phyloP scores from a whole-genome alignment of 2,329 filamentous ascomycete species.

The Pseudovirgaria hyperparasitica region DNA sequence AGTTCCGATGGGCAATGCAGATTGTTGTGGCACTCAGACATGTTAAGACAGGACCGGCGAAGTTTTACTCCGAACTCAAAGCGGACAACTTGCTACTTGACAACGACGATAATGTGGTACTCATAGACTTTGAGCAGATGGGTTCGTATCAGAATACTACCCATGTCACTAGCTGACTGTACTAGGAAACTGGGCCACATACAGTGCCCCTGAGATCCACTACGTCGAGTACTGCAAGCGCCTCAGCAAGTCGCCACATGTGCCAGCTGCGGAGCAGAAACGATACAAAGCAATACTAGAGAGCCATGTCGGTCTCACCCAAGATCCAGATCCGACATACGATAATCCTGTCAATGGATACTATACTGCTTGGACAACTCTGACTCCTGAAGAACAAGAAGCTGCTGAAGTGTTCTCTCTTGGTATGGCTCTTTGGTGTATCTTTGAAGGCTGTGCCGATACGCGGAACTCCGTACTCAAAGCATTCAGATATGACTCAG shows the following conservation, averaged over 20 bases:
- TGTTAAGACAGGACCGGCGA: neutral
- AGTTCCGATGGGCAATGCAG: conserved; percentile 2
- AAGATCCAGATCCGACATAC: too few species aligned
- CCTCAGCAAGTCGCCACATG: too few species aligned
- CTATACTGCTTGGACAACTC: conserved; percentile 1
- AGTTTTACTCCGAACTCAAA: conserved; percentile 3
- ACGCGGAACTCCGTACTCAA: too few species aligned
- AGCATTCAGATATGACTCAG: too few species aligned
- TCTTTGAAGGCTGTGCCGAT: too few species aligned
- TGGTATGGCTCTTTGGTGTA: conserved; percentile 2
- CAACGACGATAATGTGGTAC: neutral
- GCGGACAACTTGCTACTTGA: conserved; percentile 1
- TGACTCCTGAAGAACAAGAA: neutral
- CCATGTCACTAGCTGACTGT: too few species aligned
- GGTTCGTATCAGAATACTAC: too few species aligned
- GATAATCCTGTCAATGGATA: neutral
- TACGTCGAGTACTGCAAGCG: conserved; percentile 2
- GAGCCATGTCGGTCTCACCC: too few species aligned
- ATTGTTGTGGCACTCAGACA: conserved; percentile 1
- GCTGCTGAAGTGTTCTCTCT: conserved; percentile 2
- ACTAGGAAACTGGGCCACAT: conserved; percentile 2
- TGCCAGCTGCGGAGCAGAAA: neutral
- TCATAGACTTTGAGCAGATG: conserved; percentile 3
- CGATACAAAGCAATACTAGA: neutral
- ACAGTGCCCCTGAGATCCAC: conserved; percentile 1